These are phyloP conservation scores for Grosmannia huntii DNA, from an alignment of 2,329 filamentous ascomycete genomes.

Conservation along the genomic window DNA sequence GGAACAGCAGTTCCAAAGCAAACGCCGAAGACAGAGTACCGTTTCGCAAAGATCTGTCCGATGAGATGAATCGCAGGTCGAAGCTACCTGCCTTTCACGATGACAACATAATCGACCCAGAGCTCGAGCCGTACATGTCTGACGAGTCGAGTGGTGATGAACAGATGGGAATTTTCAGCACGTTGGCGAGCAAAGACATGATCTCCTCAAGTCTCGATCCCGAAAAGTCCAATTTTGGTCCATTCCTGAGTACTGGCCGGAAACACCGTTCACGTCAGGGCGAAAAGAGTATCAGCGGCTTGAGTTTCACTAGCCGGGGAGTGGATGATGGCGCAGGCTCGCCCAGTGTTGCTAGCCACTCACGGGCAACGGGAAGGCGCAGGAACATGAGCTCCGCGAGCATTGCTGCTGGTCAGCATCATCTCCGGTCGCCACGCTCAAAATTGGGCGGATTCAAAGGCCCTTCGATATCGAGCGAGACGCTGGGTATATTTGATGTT, in stretches of 20 bases:
- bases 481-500: constrained; percentile 23
- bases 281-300: constrained; percentile 61
- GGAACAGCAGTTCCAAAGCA: constrained; percentile 60
- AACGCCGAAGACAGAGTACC: constrained; percentile 70
- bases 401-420: constrained; percentile 39
- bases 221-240: constrained; percentile 61
- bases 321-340: constrained; percentile 49
- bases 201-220: constrained; percentile 56
- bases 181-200: constrained; percentile 52
- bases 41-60: constrained; percentile 60
- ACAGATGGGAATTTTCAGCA: constrained; percentile 73
- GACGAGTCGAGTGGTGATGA: constrained; percentile 92
- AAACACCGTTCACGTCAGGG: constrained; percentile 59
- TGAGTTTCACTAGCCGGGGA: constrained; percentile 58
- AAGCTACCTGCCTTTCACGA: constrained; percentile 88
- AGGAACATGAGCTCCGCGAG: constrained; percentile 80
- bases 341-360: constrained; percentile 42
- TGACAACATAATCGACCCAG: constrained; percentile 96
- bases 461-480: constrained; percentile 37
- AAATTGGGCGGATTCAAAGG: constrained; percentile 45
- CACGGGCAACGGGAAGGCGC: constrained; percentile 49
- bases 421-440: constrained; percentile 60
- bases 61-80: constrained; percentile 52
- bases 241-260: constrained; percentile 58
- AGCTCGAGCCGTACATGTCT: constrained; percentile 88